Base-by-base conservation (phyloP, 257 asterid genomes). In the Henckelia pumila region DNA sequence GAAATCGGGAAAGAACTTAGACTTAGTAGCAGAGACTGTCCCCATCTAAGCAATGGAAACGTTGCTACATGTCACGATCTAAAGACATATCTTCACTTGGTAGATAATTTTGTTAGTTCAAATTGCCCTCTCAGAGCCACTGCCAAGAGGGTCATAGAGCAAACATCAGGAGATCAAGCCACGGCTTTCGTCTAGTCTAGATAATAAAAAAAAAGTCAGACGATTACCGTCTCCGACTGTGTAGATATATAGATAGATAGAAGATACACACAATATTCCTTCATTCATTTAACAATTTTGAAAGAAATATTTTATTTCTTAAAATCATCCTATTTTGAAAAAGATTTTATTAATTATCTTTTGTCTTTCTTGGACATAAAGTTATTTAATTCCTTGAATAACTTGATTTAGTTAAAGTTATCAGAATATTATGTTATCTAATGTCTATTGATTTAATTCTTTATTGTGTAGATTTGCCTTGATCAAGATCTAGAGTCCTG, bases 1-100 rank as follows among this genome's bases (percentile, higher is more conserved):
- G 95, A 91, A 78, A 73, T 94, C 3, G 99, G 99, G 23, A 78
- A 82, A 55, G 97, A 94, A 78, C 79, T 94, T 0, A 76, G 89
- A 68, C 56, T 93, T 8, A 86, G 89, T 66, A 88, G 96, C 77
- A 78, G 61, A 17, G 87, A 81, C 52, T 90, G 86, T 64, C 89
- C 95, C 0, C 52, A 85, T 33, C 28, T 85, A 0, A 80, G 77
- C 61, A 73, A 76, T 1, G 81, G 85, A 29, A 74, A 80, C 17
- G 85, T 93, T 0, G 88, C 84, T 37, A 74, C 85, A n/a, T 86
- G 95, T 67, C 99, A 93, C 9, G 95, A 88, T 76, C 78, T 93
- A 49, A 86, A 90, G 84, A 90, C 97, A 6, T 93, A 93, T 63
- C 77, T 93, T 0, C 89, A 85, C n/a, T 73, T 90, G 80, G 89